phyloP scores from a whole-genome alignment of 805 yeast species.

The Saccharomycopsis sp. region DNA sequence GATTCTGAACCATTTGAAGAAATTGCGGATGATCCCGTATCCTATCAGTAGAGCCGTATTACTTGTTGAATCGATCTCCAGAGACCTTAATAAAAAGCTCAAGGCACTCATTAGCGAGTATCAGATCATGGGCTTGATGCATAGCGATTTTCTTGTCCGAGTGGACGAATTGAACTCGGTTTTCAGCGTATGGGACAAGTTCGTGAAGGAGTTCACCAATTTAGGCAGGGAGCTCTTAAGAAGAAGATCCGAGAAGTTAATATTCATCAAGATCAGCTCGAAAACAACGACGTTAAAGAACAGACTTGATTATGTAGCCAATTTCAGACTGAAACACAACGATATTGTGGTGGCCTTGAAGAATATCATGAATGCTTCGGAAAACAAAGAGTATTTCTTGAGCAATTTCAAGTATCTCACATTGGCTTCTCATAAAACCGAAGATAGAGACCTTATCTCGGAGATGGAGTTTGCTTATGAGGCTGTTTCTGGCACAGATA shows the following conservation, averaged over 20 bases:
- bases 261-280: conserved; percentile 54
- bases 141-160: conserved; percentile 33
- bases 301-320: conserved; percentile 36
- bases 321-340: conserved; percentile 49
- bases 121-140: conserved; percentile 40
- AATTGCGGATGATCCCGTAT: conserved; percentile 50
- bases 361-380: conserved; percentile 21
- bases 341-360: conserved; percentile 36
- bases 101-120: conserved; percentile 30
- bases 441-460: conserved; percentile 24
- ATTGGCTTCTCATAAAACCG: conserved; percentile 19
- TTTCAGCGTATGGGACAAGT: conserved; percentile 51
- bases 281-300: conserved; percentile 35
- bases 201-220: conserved; percentile 55
- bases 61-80: conserved; percentile 58
- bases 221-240: conserved; percentile 70
- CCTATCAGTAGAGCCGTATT: conserved; percentile 60
- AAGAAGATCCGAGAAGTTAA: conserved; percentile 63
- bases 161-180: conserved; percentile 29
- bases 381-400: conserved; percentile 12
- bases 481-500: conserved; percentile 32
- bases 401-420: conserved; percentile 11
- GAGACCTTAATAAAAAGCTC: conserved; percentile 46
- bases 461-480: conserved; percentile 39
- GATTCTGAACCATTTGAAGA: conserved; percentile 59